Conservation (phyloP, 2,329 filamentous ascomycete genomes). For the Fusarium tupiense region DNA sequence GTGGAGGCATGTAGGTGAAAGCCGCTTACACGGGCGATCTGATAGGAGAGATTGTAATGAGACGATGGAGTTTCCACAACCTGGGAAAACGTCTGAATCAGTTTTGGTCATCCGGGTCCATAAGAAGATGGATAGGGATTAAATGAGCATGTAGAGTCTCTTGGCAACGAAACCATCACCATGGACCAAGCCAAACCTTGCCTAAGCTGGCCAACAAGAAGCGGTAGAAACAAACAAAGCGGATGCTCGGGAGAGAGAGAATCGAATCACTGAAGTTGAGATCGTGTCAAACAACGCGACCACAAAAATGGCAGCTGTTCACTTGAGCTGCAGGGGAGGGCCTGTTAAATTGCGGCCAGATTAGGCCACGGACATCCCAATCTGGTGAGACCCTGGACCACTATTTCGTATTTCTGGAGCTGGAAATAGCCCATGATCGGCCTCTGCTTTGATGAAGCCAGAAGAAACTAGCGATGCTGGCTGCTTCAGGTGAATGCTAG, state of each 20-base stretch:
- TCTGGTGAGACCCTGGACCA: slow-evolving; percentile 31
- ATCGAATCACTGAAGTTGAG: slow-evolving; percentile 8
- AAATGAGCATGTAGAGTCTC: slow-evolving; percentile 6
- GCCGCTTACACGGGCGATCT: slow-evolving; percentile 4
- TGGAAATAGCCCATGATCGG: slow-evolving; percentile 13
- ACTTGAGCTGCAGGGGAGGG: slow-evolving; percentile 23
- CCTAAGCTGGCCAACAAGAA: slow-evolving; percentile 22
- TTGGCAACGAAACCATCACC: slow-evolving; percentile 14
- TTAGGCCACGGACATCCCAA: slow-evolving; percentile 34
- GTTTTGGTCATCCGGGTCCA: slow-evolving; percentile 4
- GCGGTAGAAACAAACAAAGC: slow-evolving; percentile 29
- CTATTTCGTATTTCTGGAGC: slow-evolving; percentile 22
- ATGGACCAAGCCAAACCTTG: slow-evolving; percentile 1
- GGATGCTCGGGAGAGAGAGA: slow-evolving; percentile 5
- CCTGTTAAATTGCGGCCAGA: slow-evolving; percentile 29
- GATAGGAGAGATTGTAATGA: slow-evolving; percentile 11
- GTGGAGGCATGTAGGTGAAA: slow-evolving; percentile 19
- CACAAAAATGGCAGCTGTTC: slow-evolving; percentile 26
- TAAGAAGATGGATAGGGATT: slow-evolving; percentile 13
- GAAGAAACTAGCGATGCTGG: slow-evolving; percentile 20
- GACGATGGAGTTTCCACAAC: slow-evolving; percentile 12
- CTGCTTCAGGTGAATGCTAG: slow-evolving; percentile 41
- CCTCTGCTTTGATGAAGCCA: slow-evolving; percentile 17
- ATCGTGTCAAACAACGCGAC: slow-evolving; percentile 4
- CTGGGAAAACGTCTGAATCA: background rate